Evolutionary conservation across 2,329 filamentous ascomycete genomes (phyloP).

Genomic region (Blumeria hordei): DNA sequence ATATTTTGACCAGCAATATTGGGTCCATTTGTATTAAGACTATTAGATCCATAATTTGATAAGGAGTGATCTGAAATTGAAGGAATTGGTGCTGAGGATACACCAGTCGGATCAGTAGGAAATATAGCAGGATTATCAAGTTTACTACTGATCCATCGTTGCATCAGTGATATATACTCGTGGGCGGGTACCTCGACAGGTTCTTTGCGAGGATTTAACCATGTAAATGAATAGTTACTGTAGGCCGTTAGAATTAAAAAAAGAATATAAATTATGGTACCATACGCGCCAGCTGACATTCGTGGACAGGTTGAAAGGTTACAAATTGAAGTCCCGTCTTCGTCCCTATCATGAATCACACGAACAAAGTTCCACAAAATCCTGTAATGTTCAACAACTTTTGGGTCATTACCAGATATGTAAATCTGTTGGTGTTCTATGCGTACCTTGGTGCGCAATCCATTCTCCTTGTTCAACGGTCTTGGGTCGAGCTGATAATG

Average conservation of each 20-base stretch:
- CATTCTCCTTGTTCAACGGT: conserved; percentile 88
- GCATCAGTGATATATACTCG: conserved; percentile 87
- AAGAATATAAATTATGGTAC: conserved; percentile 10
- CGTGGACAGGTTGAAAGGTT: conserved; percentile 64
- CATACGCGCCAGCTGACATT: conserved; percentile 86
- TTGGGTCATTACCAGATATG: neutral
- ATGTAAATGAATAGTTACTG: conserved; percentile 85
- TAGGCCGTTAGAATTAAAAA: conserved; percentile 2
- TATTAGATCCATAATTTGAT: conserved; percentile 28
- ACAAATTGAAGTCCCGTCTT: conserved; percentile 55
- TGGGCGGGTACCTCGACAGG: conserved; percentile 80
- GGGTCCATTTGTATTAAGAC: conserved; percentile 21
- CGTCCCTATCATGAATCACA: conserved; percentile 68
- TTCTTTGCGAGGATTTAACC: conserved; percentile 70
- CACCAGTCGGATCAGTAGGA: conserved; percentile 55
- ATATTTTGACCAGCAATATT: conserved; percentile 17
- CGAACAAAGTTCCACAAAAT: conserved; percentile 75
- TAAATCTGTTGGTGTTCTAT: neutral
- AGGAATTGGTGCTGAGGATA: conserved; percentile 40
- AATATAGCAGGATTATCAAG: conserved; percentile 78
- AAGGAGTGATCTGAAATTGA: conserved; percentile 32
- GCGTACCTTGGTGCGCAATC: conserved; percentile 77
- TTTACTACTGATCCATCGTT: conserved; percentile 93
- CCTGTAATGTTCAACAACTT: conserved; percentile 81
- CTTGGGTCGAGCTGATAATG: conserved; percentile 73